Conservation (phyloP, 2,329 filamentous ascomycete species). For the Rhexocercosporidium sp. region DNA sequence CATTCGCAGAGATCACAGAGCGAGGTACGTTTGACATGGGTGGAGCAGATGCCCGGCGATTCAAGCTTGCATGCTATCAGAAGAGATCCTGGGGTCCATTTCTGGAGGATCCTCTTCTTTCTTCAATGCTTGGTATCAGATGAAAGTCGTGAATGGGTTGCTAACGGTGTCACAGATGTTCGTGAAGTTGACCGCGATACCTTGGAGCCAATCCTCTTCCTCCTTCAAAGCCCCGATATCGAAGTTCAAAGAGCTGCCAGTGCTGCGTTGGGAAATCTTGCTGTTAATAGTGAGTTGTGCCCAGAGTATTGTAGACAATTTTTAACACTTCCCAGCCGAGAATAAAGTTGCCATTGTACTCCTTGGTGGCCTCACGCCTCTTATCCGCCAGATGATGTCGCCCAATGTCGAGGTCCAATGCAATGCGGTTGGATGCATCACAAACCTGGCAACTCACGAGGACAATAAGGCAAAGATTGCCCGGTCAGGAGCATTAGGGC, state of each 20-base stretch:
- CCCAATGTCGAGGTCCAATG: constrained; percentile 98
- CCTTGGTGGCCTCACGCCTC: constrained; percentile 84
- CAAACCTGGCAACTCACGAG: constrained; percentile 96
- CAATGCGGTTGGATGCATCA: constrained; percentile 98
- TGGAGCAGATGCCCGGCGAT: background rate
- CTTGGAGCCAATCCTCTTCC: constrained; percentile 92
- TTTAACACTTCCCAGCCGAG: constrained; percentile 72
- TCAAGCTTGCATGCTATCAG: background rate
- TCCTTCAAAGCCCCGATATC: constrained; percentile 93
- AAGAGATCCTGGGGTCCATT: too few relatives aligned
- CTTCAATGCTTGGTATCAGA: background rate
- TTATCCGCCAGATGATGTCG: constrained; percentile 98
- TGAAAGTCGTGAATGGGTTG: background rate
- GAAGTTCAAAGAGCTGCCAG: constrained; percentile 97
- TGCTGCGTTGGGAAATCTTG: constrained; percentile 92
- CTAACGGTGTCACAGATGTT: constrained; percentile 70
- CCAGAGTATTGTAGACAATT: constrained; percentile 16
- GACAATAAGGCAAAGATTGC: constrained; percentile 99
- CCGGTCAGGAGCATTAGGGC: constrained; percentile 87
- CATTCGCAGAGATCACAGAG: constrained; percentile 98
- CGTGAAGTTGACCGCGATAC: constrained; percentile 94
- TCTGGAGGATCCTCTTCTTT: background rate
- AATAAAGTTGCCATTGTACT: constrained; percentile 98
- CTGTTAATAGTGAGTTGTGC: constrained; percentile 82
- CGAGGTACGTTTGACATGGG: constrained; percentile 67